Percentiles rank a stretch among this genome's conserved stretches.
Evolutionary conservation across 2,329 filamentous ascomycete species (phyloP).

Genomic region (Neonectria sp.): DNA sequence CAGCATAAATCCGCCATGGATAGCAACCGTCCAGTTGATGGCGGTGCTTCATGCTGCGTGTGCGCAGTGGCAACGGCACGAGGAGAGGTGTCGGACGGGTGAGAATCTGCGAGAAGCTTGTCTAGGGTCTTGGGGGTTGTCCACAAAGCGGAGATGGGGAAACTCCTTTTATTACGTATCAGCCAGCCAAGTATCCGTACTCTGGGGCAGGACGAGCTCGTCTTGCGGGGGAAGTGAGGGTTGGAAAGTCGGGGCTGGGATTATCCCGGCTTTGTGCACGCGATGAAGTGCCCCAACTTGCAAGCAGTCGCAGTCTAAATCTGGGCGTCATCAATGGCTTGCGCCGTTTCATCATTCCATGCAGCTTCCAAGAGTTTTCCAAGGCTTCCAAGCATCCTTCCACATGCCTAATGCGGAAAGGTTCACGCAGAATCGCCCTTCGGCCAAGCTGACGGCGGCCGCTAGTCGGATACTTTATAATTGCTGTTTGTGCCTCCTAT

Average conservation of each 20-base stretch:
- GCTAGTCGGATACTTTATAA: slow-evolving; percentile 8
- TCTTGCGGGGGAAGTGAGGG: slow-evolving; percentile 36
- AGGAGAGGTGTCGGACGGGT: background rate
- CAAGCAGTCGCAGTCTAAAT: background rate
- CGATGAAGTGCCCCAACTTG: background rate
- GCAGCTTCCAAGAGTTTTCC: slow-evolving; percentile 38
- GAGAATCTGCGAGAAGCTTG: slow-evolving; percentile 22
- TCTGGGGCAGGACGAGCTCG: slow-evolving; percentile 25
- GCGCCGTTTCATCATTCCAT: slow-evolving; percentile 6
- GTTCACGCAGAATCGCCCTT: slow-evolving; percentile 20
- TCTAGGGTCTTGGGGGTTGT: slow-evolving; percentile 6
- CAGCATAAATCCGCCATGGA: background rate
- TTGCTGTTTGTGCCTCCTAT: background rate
- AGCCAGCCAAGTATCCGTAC: background rate
- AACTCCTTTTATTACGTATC: slow-evolving; percentile 39
- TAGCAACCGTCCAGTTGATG: background rate
- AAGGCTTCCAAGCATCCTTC: slow-evolving; percentile 31
- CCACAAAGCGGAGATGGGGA: slow-evolving; percentile 33
- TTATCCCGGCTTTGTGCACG: background rate
- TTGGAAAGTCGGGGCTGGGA: slow-evolving; percentile 32
- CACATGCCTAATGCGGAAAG: slow-evolving; percentile 37
- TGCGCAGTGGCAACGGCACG: background rate
- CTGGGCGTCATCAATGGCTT: slow-evolving; percentile 4
- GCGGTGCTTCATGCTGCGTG: background rate
- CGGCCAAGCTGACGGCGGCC: slow-evolving; percentile 36